phyloP scores from a whole-genome alignment of 805 yeast genomes.

The Teunomyces tritomae region DNA sequence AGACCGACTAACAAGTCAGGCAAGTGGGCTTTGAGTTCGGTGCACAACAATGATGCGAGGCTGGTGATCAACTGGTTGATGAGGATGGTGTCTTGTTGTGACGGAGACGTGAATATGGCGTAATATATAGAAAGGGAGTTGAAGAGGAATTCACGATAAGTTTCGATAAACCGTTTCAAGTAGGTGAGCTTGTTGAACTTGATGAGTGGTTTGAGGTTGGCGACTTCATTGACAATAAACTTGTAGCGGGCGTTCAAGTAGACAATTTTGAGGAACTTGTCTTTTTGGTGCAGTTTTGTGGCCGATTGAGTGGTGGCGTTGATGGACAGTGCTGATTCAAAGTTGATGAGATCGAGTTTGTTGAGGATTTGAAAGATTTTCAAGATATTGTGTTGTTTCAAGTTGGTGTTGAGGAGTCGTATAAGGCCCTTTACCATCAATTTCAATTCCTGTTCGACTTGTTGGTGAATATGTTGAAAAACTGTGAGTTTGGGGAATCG shows the following conservation, averaged over 20 bases:
- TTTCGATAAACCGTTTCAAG: slow-evolving; percentile 76
- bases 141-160: slow-evolving; percentile 78
- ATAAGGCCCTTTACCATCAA: slow-evolving; percentile 72
- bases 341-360: slow-evolving; percentile 39
- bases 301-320: slow-evolving; percentile 1
- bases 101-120: slow-evolving; percentile 48
- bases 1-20: slow-evolving; percentile 15
- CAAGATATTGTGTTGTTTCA: slow-evolving; percentile 74
- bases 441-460: slow-evolving; percentile 54
- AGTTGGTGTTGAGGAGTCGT: slow-evolving; percentile 65
- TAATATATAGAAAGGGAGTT: slow-evolving; percentile 66
- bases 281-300: slow-evolving; percentile 11
- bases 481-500: slow-evolving; percentile 63
- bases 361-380: slow-evolving; percentile 75
- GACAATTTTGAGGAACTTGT: slow-evolving; percentile 44
- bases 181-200: slow-evolving; percentile 55
- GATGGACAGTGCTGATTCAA: slow-evolving; percentile 3
- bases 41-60: slow-evolving; percentile 23
- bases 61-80: slow-evolving; percentile 29
- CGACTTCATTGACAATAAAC: slow-evolving; percentile 62
- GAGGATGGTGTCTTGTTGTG: slow-evolving; percentile 18
- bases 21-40: slow-evolving; percentile 22
- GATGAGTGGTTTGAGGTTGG: slow-evolving; percentile 54
- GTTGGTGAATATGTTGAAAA: slow-evolving; percentile 48
- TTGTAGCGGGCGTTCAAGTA: slow-evolving; percentile 66